Evolutionary conservation across 139 green algal species (phyloP).

Genomic region (Coelastrella sp.): DNA sequence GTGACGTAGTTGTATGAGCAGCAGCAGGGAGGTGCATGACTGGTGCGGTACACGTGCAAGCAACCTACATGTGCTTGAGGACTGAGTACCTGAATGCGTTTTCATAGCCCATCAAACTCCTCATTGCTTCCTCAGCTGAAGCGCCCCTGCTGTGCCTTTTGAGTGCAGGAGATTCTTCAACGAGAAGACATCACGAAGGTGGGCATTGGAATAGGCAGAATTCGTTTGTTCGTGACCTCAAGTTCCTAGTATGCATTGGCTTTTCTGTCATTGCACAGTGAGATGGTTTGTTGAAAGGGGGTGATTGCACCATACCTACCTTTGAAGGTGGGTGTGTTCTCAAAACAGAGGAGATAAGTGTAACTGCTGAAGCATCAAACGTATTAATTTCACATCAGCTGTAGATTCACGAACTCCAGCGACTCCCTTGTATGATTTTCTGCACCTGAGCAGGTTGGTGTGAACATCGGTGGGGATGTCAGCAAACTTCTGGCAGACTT

Average conservation of each 20-base stretch:
- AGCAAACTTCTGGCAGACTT: constrained; percentile 32
- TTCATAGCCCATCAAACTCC: no score
- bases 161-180: constrained; percentile 19
- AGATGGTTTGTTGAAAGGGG: no score
- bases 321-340: no score
- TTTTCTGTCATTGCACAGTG: not conserved
- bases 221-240: not conserved
- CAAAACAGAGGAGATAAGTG: no score
- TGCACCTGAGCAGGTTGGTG: constrained; percentile 18
- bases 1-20: no score
- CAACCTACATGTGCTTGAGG: no score
- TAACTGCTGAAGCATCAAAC: not conserved
- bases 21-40: not conserved
- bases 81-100: no score
- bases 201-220: not conserved
- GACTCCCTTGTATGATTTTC: not conserved
- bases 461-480: constrained; percentile 42
- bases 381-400: not conserved
- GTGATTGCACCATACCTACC: no score
- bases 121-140: no score
- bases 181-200: constrained; percentile 40
- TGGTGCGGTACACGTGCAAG: no score
- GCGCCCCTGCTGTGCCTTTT: not conserved
- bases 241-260: not conserved
- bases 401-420: not conserved